Evolutionary conservation across 768 basidiomycete genomes (phyloP).

Genomic region (Psilocybe tampanensis): DNA sequence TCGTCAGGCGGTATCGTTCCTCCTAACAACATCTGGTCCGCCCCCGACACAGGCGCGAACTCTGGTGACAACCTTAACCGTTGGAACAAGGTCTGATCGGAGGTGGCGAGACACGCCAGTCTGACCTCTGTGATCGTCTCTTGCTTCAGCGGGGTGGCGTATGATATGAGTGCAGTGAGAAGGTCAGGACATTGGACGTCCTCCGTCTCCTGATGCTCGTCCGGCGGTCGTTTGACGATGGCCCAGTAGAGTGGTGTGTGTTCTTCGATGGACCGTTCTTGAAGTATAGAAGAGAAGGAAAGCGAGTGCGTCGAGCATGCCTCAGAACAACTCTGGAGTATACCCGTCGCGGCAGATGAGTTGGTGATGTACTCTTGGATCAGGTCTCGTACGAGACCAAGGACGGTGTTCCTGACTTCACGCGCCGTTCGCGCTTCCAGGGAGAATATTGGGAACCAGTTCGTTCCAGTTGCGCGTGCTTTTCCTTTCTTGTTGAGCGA

Average conservation of each 20-base stretch:
- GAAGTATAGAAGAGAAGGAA: slow-evolving; percentile 56
- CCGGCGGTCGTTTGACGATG: slow-evolving; percentile 57
- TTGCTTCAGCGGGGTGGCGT: slow-evolving; percentile 46
- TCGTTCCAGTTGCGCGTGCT: slow-evolving; percentile 23
- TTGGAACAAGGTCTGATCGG: slow-evolving; percentile 64
- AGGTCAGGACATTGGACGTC: slow-evolving; percentile 39
- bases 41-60: slow-evolving; percentile 52
- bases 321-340: slow-evolving; percentile 65
- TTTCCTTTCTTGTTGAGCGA: slow-evolving; percentile 30
- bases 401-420: slow-evolving; percentile 56
- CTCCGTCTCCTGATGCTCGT: slow-evolving; percentile 33
- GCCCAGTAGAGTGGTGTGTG: slow-evolving; percentile 78
- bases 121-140: slow-evolving; percentile 61
- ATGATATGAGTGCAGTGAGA: slow-evolving; percentile 50
- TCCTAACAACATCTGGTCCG: slow-evolving; percentile 55
- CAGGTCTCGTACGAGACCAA: slow-evolving; percentile 57
- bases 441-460: slow-evolving; percentile 42
- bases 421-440: slow-evolving; percentile 33
- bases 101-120: slow-evolving; percentile 64
- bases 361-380: slow-evolving; percentile 40
- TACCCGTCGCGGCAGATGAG: slow-evolving; percentile 34
- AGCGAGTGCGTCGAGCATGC: slow-evolving; percentile 55
- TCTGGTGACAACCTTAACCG: slow-evolving; percentile 54
- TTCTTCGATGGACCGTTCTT: slow-evolving; percentile 63
- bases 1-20: slow-evolving; percentile 49